phyloP scores from a whole-genome alignment of 495 filamentous ascomycete species.

The Letharia columbiana region DNA sequence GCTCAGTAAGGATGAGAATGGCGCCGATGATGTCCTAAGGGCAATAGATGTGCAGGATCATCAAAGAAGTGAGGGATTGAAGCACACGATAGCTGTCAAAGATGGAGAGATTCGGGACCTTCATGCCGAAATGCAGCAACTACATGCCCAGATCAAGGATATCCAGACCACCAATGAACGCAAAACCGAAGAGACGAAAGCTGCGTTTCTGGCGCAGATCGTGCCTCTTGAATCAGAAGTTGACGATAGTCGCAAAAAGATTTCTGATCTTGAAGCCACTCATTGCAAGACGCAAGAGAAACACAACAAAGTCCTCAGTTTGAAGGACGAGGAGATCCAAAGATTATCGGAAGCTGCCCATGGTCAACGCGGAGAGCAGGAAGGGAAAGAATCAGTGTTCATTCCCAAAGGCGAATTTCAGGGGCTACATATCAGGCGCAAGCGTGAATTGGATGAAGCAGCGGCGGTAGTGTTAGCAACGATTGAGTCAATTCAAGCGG shows the following conservation, averaged over 20 bases:
- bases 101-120: not conserved
- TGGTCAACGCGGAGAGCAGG: constrained; percentile 7
- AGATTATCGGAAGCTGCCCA: not conserved
- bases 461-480: not conserved
- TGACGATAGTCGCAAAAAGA: constrained; percentile 6
- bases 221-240: constrained; percentile 7
- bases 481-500: constrained; percentile 1
- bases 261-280: constrained; percentile 11
- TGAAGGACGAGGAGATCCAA: constrained; percentile 13
- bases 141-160: constrained; percentile 9
- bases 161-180: constrained; percentile 7
- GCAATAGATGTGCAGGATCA: not conserved
- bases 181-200: constrained; percentile 4
- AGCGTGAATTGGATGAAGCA: constrained; percentile 14
- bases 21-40: not conserved
- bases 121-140: constrained; percentile 6
- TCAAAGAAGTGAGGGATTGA: not conserved
- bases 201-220: constrained; percentile 3
- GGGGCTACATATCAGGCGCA: constrained; percentile 11
- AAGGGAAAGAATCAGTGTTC: constrained; percentile 5
- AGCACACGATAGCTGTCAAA: not conserved
- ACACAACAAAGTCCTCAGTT: not conserved
- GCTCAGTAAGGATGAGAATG: not conserved
- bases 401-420: constrained; percentile 13
- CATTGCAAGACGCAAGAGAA: constrained; percentile 5